Evolutionary conservation across 2,329 filamentous ascomycete species (phyloP).

Genomic region (Xylaria sp.): DNA sequence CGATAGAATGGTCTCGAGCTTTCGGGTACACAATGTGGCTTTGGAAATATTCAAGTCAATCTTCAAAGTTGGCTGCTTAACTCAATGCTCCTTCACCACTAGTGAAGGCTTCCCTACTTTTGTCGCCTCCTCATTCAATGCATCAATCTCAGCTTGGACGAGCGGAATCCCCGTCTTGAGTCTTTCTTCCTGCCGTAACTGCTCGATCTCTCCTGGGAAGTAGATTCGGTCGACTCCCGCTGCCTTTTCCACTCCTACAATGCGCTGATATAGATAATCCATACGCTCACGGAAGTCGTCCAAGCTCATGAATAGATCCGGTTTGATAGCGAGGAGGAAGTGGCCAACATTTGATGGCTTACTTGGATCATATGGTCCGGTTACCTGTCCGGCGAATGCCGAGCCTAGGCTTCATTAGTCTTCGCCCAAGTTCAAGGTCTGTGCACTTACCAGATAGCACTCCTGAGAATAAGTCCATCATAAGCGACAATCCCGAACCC

Average conservation of each 20-base stretch:
- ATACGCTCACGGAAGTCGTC: conserved; percentile 72
- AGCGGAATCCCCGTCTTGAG: conserved; percentile 63
- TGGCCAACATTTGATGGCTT: conserved; percentile 74
- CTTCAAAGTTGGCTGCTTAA: neutral
- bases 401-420: conserved; percentile 55
- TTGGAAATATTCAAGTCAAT: neutral
- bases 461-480: conserved; percentile 91
- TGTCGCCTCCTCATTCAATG: conserved; percentile 59
- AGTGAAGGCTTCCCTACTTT: conserved; percentile 47
- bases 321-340: conserved; percentile 74
- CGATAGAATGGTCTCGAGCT: neutral
- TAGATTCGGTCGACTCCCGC: conserved; percentile 63
- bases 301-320: conserved; percentile 73
- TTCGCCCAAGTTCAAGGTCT: neutral
- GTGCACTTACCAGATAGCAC: conserved; percentile 60
- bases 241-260: conserved; percentile 60
- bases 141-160: conserved; percentile 60
- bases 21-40: no score
- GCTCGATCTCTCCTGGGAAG: conserved; percentile 68
- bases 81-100: conserved; percentile 32
- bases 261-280: conserved; percentile 59
- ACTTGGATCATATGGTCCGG: conserved; percentile 75
- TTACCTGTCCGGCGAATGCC: conserved; percentile 79
- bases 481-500: conserved; percentile 76
- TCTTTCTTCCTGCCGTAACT: conserved; percentile 57